phyloP scores from a whole-genome alignment of 2,329 filamentous ascomycete species.

The Fusarium multiceps region DNA sequence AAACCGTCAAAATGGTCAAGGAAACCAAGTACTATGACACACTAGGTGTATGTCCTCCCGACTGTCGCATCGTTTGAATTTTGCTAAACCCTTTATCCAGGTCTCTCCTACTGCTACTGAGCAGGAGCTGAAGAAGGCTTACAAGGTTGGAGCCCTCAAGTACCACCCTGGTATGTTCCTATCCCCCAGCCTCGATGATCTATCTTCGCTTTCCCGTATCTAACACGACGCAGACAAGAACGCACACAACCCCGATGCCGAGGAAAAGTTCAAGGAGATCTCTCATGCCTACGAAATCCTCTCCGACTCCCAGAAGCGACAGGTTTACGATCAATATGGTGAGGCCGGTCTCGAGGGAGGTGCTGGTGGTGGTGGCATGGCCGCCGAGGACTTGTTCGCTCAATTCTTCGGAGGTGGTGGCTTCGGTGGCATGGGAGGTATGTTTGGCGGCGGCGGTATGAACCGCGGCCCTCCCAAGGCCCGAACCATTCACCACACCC shows the following conservation, averaged over 20 bases:
- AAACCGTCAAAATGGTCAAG: conserved; percentile 73
- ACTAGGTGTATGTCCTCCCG: conserved; percentile 71
- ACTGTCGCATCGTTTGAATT: neutral
- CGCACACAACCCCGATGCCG: conserved; percentile 88
- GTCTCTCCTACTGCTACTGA: conserved; percentile 84
- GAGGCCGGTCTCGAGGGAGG: conserved; percentile 96
- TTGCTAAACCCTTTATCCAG: conserved; percentile 57
- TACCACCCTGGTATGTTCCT: conserved; percentile 79
- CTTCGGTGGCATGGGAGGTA: conserved; percentile 70
- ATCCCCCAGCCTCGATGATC: conserved; percentile 44
- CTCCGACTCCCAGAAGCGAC: conserved; percentile 90
- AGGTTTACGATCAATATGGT: conserved; percentile 96
- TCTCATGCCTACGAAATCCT: conserved; percentile 96
- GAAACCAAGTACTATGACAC: conserved; percentile 83
- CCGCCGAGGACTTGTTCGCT: conserved; percentile 93
- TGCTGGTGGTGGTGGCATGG: conserved; percentile 83
- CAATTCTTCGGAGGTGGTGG: conserved; percentile 89
- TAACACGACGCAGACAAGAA: conserved; percentile 81
- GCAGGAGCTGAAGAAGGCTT: conserved; percentile 89
- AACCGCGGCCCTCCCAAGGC: conserved; percentile 86
- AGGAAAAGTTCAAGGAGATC: conserved; percentile 98
- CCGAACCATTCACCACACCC: conserved; percentile 95
- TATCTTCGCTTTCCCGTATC: neutral
- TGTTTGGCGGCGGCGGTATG: conserved; percentile 76
- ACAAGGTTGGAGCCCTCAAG: conserved; percentile 85